Evolutionary conservation across 495 filamentous ascomycete species (phyloP), one percentile per base, ranked within the genome.

Genomic region (Tuber aestivum): DNA sequence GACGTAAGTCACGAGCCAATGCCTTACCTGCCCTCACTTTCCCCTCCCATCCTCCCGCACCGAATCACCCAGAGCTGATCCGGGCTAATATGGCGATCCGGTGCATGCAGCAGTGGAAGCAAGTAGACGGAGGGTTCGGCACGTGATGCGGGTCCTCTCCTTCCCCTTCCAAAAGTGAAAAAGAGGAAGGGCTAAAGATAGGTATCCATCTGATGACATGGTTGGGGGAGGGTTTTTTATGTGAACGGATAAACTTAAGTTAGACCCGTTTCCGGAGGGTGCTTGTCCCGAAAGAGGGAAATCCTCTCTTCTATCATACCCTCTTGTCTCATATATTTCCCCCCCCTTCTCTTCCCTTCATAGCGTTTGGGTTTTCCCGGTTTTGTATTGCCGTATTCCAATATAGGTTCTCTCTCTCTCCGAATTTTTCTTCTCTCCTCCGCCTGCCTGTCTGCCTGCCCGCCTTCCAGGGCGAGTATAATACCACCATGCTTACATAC

Each of bases 41-140:
- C 38, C 20, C 3, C 40, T 20, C 23, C 9, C 27, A 4, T 40
- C 12, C 23, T 37, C 44, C 3, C 40, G 14, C 23, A 5, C 27
- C 12, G 27, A 42, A 21, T 38, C 69, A 18, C 9, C 38, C 23
- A 21, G 41, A 73, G 38, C 65, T 75, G 71, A 72, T 14, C 12
- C 27, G 35, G 56, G 56, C 56, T 65, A 8, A 65, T 35, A 65
- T 35, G 27, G 56, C 14, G 56, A 32, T 35, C 20, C 41, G 1
- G 27, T 41, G 20, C 27, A 38, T 50, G n/a, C n/a, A 79, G 78
- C 48, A 72, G 78, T 40, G 73, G 70, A 41, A 48, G n/a, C 40
- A 79, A 79, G 48, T 65, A 27, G 44, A 69, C 71, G 48, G 72
- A 72, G 18, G 37, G 44, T 35, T 23, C 27, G 35, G 6, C 21